Evolutionary conservation across 1,139 yeast genomes (phyloP), one percentile per base, ranked within the genome.

Genomic region (Zygosaccharomyces sapae): DNA sequence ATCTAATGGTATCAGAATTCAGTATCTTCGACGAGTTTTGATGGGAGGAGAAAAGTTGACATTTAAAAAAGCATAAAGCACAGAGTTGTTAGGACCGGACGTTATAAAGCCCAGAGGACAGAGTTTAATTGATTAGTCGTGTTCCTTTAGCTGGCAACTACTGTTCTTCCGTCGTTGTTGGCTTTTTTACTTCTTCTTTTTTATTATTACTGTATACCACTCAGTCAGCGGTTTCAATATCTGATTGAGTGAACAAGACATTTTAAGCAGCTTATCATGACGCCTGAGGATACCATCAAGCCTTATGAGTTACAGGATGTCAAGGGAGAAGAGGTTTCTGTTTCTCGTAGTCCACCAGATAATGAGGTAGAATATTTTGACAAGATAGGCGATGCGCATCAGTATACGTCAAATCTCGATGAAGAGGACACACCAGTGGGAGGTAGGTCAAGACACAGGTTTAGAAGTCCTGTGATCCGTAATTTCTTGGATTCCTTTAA

Each of bases 401-500:
- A 38, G 8, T 39, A 29, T 24, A 6, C 37, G 6, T 33, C 31
- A 10, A 22, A 33, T n/a, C 29, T 25, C n/a, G 33, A 22, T 5
- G 12, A 6, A 1, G 22, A 38, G 10, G 22, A n/a, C 2, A 19
- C 16, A 12, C 24, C 34, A 19, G 5, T 8, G 7, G 31, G 37
- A 22, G 24, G 33, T 24, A 12, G 12, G 4, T 24, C 45, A 30
- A 16, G 12, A 22, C 34, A 10, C 16, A 30, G 24, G 33, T 16
- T 30, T 2, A 31, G 16, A 4, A 20, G 22, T 12, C 34, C 51
- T 2, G 38, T 48, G 8, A 44, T 59, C 18, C 49, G 49, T 29
- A 50, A 54, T 16, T 61, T 62, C 35, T 48, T 59, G 16, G 61
- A 62, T 41, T 57, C 65, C 12, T 63, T 63, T 46, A 62, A 55